Conservation (phyloP, 169 alveolate genomes). For the Plasmodium fragile region DNA sequence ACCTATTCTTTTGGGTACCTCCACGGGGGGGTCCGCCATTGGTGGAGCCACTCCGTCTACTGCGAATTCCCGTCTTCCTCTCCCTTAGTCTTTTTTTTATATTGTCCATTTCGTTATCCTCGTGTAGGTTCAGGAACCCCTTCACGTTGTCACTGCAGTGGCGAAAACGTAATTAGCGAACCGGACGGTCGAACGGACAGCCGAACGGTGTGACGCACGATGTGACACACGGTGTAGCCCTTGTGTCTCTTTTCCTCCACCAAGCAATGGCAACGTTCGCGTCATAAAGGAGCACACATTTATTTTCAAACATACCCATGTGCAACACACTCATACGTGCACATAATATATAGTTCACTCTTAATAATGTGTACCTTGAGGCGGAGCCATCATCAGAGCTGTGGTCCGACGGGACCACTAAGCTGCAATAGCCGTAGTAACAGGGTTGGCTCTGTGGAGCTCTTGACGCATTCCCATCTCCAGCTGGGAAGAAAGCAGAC, state of each 20-base stretch:
- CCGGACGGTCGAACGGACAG: neutral
- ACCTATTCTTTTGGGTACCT: neutral
- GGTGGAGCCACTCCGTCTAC: neutral
- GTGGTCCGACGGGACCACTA: neutral
- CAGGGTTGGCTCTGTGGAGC: neutral
- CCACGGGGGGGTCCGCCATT: neutral
- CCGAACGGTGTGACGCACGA: neutral
- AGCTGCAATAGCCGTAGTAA: neutral
- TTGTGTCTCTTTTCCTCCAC: neutral
- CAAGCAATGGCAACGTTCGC: neutral
- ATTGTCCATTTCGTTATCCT: slow-evolving; percentile 32
- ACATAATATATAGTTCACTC: neutral
- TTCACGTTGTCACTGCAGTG: slow-evolving; percentile 10
- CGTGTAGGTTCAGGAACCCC: slow-evolving; percentile 9
- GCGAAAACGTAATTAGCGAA: neutral
- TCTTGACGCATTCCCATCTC: neutral
- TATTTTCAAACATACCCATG: no score
- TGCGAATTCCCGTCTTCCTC: neutral
- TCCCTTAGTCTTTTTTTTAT: slow-evolving; percentile 18
- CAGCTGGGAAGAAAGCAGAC: neutral
- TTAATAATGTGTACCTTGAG: neutral
- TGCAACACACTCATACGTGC: neutral
- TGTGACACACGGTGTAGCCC: neutral
- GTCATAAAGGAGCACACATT: no score
- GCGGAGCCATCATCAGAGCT: neutral